Base-by-base conservation (phyloP, 179 eudicot species). In the Nepenthes alata region DNA sequence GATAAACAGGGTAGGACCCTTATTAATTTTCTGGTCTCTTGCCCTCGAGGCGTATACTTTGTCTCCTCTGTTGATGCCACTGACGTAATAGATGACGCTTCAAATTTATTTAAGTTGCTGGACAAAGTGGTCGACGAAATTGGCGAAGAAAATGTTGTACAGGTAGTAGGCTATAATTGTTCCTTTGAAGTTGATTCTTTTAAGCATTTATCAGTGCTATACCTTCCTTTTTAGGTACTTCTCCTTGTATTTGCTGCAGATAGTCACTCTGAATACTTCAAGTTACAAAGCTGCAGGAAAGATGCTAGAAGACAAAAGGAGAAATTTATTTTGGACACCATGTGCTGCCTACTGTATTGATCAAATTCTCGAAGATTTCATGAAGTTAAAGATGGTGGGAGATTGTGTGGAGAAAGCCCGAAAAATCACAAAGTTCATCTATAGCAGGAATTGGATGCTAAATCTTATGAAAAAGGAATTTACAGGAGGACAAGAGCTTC, bases 221-320 rank as follows among this genome's bases (percentile, higher is more conserved):
- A 11, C 48, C 3, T 35, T 5, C 38, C 7, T 44, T 35, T 66
- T 60, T 15, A 56, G 34, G 36, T 34, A 1, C 15, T 61, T 13
- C 16, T 2, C 53, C 44, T 63, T 63, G 53, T 34, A 59, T 68
- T 64, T 58, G 58, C 11, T 75, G 72, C 75, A 91, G 97, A 94
- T 88, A 66, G 75, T 91, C 58, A 91, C 98, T 25, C 85, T 84
- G 65, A 80, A 78, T 71, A 81, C 91, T 75, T 81, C 76, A 51
- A 78, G 85, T 69, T 91, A 84, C 69, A 82, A 79, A 74, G 77
- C 82, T 78, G 98, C 96, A 63, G 98, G 97, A 56, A 91, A 88
- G 81, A 84, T 91, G 96, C 88, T 91, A 67, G 96, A 91, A 81
- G 96, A 88, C 37, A 91, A 81, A 74, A 74, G 98, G 64, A 83